These are phyloP conservation scores for Lecanicillium sp. DNA, from an alignment of 2,329 filamentous ascomycete genomes.

Conservation along the genomic window DNA sequence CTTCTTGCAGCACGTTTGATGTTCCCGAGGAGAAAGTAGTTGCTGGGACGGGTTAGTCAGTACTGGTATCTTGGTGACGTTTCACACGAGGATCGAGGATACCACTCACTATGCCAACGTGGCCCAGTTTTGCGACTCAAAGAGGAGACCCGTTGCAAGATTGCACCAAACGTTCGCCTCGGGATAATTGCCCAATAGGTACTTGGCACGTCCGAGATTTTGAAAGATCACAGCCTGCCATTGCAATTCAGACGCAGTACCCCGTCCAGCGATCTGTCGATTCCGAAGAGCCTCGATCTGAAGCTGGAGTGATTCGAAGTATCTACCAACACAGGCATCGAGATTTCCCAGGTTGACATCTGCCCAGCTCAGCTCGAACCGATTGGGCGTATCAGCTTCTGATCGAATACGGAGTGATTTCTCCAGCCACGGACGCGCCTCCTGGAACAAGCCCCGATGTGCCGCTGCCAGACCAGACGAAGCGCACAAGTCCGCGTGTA, in stretches of 20 bases:
- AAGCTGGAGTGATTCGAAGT: background rate
- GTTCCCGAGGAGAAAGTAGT: background rate
- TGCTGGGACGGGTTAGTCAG: background rate
- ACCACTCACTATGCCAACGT: constrained; percentile 1
- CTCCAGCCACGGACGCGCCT: background rate
- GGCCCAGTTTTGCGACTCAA: background rate
- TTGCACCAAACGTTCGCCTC: background rate
- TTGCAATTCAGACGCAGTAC: background rate
- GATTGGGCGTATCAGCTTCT: background rate
- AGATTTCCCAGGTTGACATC: background rate
- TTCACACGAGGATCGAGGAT: background rate
- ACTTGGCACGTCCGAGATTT: background rate
- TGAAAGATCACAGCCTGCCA: background rate
- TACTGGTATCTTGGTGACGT: background rate
- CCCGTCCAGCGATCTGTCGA: background rate
- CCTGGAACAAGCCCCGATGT: background rate
- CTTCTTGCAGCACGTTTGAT: background rate
- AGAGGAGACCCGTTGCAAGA: background rate
- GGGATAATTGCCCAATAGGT: background rate
- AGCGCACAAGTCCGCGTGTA: background rate
- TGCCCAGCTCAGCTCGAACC: background rate
- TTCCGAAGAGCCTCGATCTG: background rate
- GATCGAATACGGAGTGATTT: background rate
- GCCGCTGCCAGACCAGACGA: background rate
- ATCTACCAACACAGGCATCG: background rate